Percentiles rank a stretch among this genome's conserved stretches.
Evolutionary conservation across 495 filamentous ascomycete species (phyloP).

Genomic region (Trichoderma virens): DNA sequence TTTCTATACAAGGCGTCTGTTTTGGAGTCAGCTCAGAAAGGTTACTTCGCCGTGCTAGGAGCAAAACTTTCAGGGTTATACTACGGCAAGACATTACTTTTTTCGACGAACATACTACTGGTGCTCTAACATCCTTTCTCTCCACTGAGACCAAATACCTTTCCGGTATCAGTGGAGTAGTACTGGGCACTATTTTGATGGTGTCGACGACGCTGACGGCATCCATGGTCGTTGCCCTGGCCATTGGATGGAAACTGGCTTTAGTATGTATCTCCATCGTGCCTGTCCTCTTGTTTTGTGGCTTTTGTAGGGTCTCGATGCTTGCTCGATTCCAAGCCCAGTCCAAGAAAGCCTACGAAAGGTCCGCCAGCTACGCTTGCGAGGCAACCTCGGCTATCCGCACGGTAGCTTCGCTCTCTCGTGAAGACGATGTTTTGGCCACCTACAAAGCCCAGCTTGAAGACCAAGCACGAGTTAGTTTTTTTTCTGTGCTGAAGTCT

Average conservation of each 20-base stretch:
- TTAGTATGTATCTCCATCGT: conserved; percentile 78
- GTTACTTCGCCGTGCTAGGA: conserved; percentile 59
- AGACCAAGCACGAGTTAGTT: not conserved
- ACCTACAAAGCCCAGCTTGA: conserved; percentile 45
- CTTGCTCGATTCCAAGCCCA: conserved; percentile 58
- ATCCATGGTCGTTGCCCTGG: conserved; percentile 54
- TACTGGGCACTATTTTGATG: conserved; percentile 74
- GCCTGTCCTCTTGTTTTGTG: conserved; percentile 72
- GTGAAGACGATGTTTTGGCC: conserved; percentile 57
- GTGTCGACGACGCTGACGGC: conserved; percentile 39
- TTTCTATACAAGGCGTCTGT: conserved; percentile 29
- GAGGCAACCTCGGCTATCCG: conserved; percentile 85
- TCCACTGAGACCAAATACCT: conserved; percentile 81
- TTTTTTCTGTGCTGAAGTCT: conserved; percentile 21
- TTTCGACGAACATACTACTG: conserved; percentile 82
- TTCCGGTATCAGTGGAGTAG: conserved; percentile 51
- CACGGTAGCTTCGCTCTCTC: conserved; percentile 69
- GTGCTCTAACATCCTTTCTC: conserved; percentile 76
- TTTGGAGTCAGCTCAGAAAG: conserved; percentile 40
- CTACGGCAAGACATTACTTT: conserved; percentile 85
- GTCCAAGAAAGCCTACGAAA: conserved; percentile 66
- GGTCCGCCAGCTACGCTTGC: conserved; percentile 74
- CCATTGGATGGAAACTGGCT: conserved; percentile 84
- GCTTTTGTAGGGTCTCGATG: conserved; percentile 50
- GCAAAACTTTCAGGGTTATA: conserved; percentile 60